Evolutionary conservation across 768 basidiomycete genomes (phyloP).

Genomic region (Boletus rubescentipes): DNA sequence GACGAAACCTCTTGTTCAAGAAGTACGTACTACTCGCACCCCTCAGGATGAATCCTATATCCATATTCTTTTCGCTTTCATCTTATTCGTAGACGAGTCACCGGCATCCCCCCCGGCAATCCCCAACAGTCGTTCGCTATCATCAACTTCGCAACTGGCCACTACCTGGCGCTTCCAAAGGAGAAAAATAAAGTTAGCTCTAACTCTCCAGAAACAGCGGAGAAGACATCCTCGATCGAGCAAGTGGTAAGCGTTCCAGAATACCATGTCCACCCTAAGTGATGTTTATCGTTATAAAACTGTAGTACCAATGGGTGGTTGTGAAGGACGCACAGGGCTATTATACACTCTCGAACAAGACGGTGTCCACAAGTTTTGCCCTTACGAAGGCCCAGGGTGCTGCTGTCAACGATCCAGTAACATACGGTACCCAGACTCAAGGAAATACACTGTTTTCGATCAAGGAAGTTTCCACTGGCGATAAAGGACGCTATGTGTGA

Average conservation of each 20-base stretch:
- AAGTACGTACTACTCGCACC: conserved; percentile 3
- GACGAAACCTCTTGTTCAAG: conserved; percentile 1
- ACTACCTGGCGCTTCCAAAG: conserved; percentile 11
- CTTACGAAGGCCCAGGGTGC: not conserved
- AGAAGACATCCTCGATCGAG: too few species aligned
- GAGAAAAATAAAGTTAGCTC: too few species aligned
- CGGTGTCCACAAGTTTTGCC: not conserved
- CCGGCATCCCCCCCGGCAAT: not conserved
- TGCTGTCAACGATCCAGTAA: not conserved
- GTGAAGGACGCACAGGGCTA: not conserved
- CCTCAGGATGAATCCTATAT: not conserved
- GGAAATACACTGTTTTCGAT: conserved; percentile 5
- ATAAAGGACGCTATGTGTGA: conserved; percentile 8
- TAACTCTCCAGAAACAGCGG: too few species aligned
- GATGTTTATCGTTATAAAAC: not conserved
- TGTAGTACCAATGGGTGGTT: conserved; percentile 11
- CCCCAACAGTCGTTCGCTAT: not conserved
- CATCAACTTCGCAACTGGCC: conserved; percentile 9
- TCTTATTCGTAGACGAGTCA: not conserved
- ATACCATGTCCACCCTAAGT: too few species aligned
- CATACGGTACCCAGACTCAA: not conserved
- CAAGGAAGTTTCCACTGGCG: not conserved
- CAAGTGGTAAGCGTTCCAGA: too few species aligned
- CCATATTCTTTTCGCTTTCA: not conserved
- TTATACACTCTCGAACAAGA: conserved; percentile 7